These are phyloP conservation scores for Candida palmyrensis DNA, from an alignment of 805 yeast genomes.

Conservation along the genomic window DNA sequence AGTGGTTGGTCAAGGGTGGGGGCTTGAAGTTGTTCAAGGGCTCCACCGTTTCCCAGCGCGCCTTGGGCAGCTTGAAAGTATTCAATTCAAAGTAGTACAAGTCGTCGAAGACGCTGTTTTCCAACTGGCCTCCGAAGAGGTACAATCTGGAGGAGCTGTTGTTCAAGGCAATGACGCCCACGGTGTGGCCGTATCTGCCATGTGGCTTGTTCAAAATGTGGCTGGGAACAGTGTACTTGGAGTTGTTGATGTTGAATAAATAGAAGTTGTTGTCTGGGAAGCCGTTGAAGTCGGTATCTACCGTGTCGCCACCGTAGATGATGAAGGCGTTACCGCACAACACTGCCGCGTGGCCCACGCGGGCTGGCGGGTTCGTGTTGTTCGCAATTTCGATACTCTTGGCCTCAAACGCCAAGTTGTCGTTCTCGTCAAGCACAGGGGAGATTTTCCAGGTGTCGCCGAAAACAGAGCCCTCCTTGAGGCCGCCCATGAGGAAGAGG, in stretches of 20 bases:
- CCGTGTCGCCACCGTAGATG: constrained; percentile 95
- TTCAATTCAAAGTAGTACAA: constrained; percentile 82
- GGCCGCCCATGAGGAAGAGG: constrained; percentile 88
- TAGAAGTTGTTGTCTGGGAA: constrained; percentile 87
- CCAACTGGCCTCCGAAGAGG: constrained; percentile 92
- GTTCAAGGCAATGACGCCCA: constrained; percentile 61
- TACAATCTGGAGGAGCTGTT: constrained; percentile 52
- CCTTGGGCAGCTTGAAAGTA: constrained; percentile 74
- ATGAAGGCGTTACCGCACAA: constrained; percentile 93
- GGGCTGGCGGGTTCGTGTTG: constrained; percentile 85
- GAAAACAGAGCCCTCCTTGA: constrained; percentile 85
- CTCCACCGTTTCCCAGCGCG: constrained; percentile 74
- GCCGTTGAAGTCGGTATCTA: constrained; percentile 66
- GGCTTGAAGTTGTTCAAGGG: constrained; percentile 50
- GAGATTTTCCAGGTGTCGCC: constrained; percentile 93
- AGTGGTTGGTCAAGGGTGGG: constrained; percentile 86
- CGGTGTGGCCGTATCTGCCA: constrained; percentile 93
- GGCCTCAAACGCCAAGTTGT: constrained; percentile 7
- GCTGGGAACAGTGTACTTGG: constrained; percentile 39
- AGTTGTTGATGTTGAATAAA: constrained; percentile 59
- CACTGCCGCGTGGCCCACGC: constrained; percentile 93
- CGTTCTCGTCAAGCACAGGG: constrained; percentile 29
- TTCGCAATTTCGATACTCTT: constrained; percentile 46
- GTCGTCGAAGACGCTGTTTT: constrained; percentile 80
- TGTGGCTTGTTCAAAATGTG: constrained; percentile 59